A percentile compares a stretch with the other conserved stretches of the same genome.
phyloP scores from a whole-genome alignment of 768 basidiomycete genomes.

The Ramaria sp. region DNA sequence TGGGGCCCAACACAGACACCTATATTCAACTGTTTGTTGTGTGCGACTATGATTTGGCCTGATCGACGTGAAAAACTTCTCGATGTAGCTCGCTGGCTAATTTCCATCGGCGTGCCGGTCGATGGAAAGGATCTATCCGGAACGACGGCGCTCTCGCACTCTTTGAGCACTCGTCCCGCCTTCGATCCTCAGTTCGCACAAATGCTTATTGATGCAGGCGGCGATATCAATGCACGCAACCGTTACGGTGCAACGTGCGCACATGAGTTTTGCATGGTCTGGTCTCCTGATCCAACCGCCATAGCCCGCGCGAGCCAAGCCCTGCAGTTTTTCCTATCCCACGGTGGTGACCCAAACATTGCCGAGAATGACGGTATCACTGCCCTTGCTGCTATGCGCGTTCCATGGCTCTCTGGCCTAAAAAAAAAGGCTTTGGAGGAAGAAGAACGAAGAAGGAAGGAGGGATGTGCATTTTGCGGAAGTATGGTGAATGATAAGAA shows the following conservation, averaged over 20 bases:
- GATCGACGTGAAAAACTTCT: slow-evolving; percentile 16
- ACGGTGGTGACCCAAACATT: slow-evolving; percentile 30
- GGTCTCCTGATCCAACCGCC: slow-evolving; percentile 12
- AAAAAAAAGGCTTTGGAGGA: slow-evolving; percentile 15
- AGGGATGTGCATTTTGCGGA: slow-evolving; percentile 27
- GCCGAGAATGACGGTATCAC: slow-evolving; percentile 29
- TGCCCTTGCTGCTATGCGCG: slow-evolving; percentile 12
- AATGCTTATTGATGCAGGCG: slow-evolving; percentile 31
- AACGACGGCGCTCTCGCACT: slow-evolving; percentile 29
- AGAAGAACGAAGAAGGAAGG: slow-evolving; percentile 24
- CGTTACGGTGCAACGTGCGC: slow-evolving; percentile 30
- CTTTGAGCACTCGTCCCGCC: slow-evolving; percentile 30
- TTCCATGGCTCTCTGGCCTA: slow-evolving; percentile 1
- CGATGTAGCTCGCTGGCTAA: slow-evolving; percentile 24
- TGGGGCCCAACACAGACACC: slow-evolving; percentile 33
- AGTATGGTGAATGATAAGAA: slow-evolving; percentile 10
- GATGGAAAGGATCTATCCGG: slow-evolving; percentile 31
- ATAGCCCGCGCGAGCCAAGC: slow-evolving; percentile 19
- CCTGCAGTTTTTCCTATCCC: slow-evolving; percentile 29
- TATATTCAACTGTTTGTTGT: slow-evolving; percentile 29
- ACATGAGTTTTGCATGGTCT: slow-evolving; percentile 28
- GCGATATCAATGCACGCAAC: slow-evolving; percentile 30
- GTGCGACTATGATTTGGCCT: slow-evolving; percentile 21
- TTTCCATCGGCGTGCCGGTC: slow-evolving; percentile 24
- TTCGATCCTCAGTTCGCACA: slow-evolving; percentile 33